Base-by-base conservation (phyloP, 2,329 filamentous ascomycete species). In the Phialophora macrospora region DNA sequence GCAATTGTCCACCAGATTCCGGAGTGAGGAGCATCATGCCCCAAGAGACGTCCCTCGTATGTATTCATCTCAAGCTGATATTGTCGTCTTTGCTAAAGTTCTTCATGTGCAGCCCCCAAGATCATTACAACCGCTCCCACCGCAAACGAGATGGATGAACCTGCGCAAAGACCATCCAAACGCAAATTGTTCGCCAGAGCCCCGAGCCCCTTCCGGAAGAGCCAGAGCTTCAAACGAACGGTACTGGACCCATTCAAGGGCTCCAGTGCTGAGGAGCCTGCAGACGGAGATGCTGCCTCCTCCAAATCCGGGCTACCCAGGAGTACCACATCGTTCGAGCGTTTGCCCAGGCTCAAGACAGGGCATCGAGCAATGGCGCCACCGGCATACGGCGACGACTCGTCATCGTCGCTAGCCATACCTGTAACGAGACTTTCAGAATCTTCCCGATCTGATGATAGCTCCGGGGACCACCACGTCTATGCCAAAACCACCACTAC, bases 111-210 rank as follows among this genome's bases (percentile, higher is more conserved):
- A 80, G 78, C 85, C 46, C 87, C 87, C 17, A 83, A 83, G 22
- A 98, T 98, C 75, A 95, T 98, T 77, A 97, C 91, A 57, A 98
- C 94, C 11, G 91, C 93, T 17, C 93, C 95, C 9, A 95, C 93
- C 8, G 85, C 88, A 57, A 79, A 80, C 71, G 85, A 90, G 59
- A 75, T 87, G 22, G 81, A 82, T 41, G 77, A 79, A 74, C 60
- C 66, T 74, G 3, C 75, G 73, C 20, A 72, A 73, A 71, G 77
- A 77, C 60, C 73, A 73, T 51, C 65, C 3, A 66, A 64, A 48
- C 52, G 63, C 52, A 69, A 66, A 55, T 46, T 69, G 46, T 69
- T 71, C 52, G n/a, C 55, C 17, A 60, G 69, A 38, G 55, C 62
- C 6, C 48, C 65, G 20, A 71, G 69, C 54, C 61, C 67, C 9